Base-by-base conservation (phyloP, 1,284 basidiomycete genomes). In the Cryptococcus amylolentus region DNA sequence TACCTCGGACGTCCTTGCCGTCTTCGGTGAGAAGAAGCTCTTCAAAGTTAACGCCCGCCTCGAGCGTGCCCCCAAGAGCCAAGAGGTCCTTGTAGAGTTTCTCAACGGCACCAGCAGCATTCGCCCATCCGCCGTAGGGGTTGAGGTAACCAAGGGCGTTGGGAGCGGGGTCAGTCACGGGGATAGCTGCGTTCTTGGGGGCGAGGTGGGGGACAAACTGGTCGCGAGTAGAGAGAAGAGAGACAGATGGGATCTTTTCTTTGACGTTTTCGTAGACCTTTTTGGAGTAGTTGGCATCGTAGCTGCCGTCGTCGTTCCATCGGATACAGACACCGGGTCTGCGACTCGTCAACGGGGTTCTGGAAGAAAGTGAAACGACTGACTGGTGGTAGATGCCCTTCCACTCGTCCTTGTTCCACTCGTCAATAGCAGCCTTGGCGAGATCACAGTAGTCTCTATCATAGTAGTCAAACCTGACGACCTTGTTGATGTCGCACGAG, bases 401-500 rank as follows among this genome's bases (percentile, higher is more conserved):
- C 86, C 87, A 91, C 61, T 80, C 79, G 43, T 80, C 76, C 18
- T 78, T 74, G 60, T 84, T 87, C 90, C 90, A 93, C 2, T 79
- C 76, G 4, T 74, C 66, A 57, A 93, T 88, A 4, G 89, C 87
- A 58, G 88, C 84, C 47, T 83, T 82, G 0, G 88, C 88, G 1
- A 94, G 77, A 28, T 78, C 77, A 13, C 87, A 75, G 68, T 93
- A 94, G 67, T 66, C 68, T 9, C 59, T 20, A 55, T 75, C 70
- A 20, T 60, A 54, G 55, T 78, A 79, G 54, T 79, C 78, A 46
- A 68, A 73, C 35, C 76, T 67, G 18, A 75, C 65, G 84, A 89
- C 83, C 77, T 90, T 88, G 76, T 93, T 94, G 52, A 92, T 80
- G 72, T 94, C 91, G 45, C 86, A 86, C 56, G 87, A 88, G 0